Percentiles rank a stretch among this genome's conserved stretches.
Evolutionary conservation across 352 stramenopile genomes (phyloP).

Genomic region (Phytophthora vignae): DNA sequence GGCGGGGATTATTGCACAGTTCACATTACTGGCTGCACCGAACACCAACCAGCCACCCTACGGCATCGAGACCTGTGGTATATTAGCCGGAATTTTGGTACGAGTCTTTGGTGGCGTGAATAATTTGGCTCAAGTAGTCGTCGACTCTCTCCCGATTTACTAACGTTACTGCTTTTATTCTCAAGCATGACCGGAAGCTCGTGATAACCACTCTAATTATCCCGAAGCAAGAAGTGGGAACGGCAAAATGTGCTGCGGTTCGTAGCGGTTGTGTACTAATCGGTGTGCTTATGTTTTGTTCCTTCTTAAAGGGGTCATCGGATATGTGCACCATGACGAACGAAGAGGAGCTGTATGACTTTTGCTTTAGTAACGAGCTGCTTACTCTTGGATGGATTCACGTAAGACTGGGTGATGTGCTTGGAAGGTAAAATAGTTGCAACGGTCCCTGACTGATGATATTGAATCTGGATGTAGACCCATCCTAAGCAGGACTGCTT

Average conservation of each 20-base stretch:
- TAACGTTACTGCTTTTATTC: background rate
- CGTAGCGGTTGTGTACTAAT: background rate
- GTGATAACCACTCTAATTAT: conserved; percentile 89
- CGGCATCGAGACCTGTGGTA: conserved; percentile 92
- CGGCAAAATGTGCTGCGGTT: background rate
- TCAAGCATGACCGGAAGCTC: conserved; percentile 60
- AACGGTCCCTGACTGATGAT: background rate
- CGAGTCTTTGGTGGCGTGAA: conserved; percentile 1
- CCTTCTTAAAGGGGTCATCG: conserved; percentile 67
- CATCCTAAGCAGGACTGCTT: conserved; percentile 92
- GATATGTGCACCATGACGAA: conserved; percentile 91
- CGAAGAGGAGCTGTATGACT: conserved; percentile 90
- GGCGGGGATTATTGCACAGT: conserved; percentile 73
- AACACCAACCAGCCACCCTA: conserved; percentile 82
- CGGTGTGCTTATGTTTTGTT: background rate
- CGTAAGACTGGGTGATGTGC: conserved; percentile 43
- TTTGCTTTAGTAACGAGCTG: conserved; percentile 85
- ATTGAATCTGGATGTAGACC: conserved; percentile 49
- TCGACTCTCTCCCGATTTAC: background rate
- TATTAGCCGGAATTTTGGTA: conserved; percentile 85
- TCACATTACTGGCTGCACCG: conserved; percentile 77
- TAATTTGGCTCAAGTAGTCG: background rate
- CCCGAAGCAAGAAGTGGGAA: conserved; percentile 81
- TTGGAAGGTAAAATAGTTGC: background rate
- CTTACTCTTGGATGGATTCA: conserved; percentile 94